phyloP scores from a whole-genome alignment of 2,329 filamentous ascomycete genomes.

The Claviceps capensis region DNA sequence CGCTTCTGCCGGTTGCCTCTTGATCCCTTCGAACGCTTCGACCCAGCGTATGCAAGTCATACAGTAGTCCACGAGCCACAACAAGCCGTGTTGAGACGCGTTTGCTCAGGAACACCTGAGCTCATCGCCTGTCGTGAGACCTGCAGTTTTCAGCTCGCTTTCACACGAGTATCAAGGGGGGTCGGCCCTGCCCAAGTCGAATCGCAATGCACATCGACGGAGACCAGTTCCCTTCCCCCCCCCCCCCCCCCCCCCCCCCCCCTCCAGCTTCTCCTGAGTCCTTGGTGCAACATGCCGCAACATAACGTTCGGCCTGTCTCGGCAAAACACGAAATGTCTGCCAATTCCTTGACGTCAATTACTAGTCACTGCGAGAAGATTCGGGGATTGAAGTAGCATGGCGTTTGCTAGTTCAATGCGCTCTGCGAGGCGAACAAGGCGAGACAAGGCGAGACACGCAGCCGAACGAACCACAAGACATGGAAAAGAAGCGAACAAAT shows the following conservation, averaged over 20 bases:
- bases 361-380: too few relatives aligned
- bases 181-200: neutral
- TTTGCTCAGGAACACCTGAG: too few relatives aligned
- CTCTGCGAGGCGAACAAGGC: neutral
- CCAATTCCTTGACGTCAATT: too few relatives aligned
- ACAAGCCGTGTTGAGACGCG: too few relatives aligned
- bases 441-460: constrained; percentile 7
- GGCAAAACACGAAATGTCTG: too few relatives aligned
- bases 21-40: constrained; percentile 9
- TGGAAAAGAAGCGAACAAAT: neutral
- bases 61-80: constrained; percentile 2
- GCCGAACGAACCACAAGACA: constrained; percentile 2
- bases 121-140: neutral
- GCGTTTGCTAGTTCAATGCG: too few relatives aligned
- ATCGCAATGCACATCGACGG: neutral
- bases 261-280: neutral
- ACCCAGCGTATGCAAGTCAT: constrained; percentile 8
- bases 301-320: too few relatives aligned
- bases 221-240: neutral
- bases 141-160: constrained; percentile 9
- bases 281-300: too few relatives aligned
- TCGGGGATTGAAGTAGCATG: too few relatives aligned
- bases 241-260: too few relatives aligned
- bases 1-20: constrained; percentile 8
- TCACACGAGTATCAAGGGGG: neutral